These are phyloP conservation scores for Paracorniculantispora psalliotae DNA, from an alignment of 2,329 filamentous ascomycete species.

Conservation along the genomic window DNA sequence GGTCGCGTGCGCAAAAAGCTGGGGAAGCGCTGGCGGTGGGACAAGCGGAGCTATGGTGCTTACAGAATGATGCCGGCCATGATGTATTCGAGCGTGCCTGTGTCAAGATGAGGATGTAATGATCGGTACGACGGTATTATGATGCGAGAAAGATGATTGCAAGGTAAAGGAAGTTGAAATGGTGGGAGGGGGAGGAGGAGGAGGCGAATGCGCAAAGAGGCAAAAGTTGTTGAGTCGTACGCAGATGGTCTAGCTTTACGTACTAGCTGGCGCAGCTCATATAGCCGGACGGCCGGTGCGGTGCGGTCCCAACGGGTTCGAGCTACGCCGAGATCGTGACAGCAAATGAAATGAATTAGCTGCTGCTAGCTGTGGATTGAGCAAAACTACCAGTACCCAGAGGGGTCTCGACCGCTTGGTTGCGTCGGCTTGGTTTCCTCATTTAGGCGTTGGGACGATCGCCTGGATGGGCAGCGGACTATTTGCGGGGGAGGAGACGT, in stretches of 20 bases:
- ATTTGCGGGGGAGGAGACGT: too few species aligned
- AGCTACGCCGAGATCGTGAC: neutral
- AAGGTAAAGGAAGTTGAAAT: neutral
- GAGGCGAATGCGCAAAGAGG: too few species aligned
- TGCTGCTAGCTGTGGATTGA: too few species aligned
- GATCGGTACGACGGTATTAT: neutral
- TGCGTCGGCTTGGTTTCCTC: too few species aligned
- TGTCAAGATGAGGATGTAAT: neutral
- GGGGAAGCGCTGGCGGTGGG: neutral
- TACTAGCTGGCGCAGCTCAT: neutral
- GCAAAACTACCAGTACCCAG: too few species aligned
- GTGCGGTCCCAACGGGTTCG: neutral
- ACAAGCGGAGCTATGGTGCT: neutral
- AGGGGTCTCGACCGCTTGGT: neutral
- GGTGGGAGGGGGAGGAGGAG: neutral
- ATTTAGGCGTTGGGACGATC: too few species aligned
- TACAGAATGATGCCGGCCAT: constrained; percentile 4
- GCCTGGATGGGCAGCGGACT: too few species aligned
- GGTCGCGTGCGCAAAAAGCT: constrained; percentile 1
- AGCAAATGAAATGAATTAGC: too few species aligned
- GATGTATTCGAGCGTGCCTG: neutral
- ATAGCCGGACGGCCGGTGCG: neutral
- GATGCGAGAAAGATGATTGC: neutral
- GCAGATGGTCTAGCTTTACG: neutral
- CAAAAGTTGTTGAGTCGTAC: neutral